These are phyloP conservation scores for Annona squamosa DNA, from an alignment of 164 flowering plant genomes.

Conservation along the genomic window DNA sequence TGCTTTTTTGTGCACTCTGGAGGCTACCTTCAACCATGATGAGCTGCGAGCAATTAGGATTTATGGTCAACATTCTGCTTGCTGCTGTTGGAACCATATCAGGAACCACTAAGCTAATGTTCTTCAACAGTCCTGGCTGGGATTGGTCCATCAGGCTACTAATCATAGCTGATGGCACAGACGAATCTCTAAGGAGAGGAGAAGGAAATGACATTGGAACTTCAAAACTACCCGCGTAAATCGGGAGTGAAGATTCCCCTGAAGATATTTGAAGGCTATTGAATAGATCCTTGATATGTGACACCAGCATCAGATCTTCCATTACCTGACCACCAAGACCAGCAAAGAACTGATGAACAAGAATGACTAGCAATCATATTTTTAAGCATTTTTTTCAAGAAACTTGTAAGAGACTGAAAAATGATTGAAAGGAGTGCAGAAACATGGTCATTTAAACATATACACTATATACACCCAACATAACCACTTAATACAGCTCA, in stretches of 20 bases:
- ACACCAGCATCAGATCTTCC: conserved; percentile 41
- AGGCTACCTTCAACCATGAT: conserved; percentile 16
- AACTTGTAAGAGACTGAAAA: neutral
- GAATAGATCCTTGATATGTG: conserved; percentile 37
- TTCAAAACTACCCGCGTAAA: conserved; percentile 11
- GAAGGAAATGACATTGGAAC: conserved; percentile 20
- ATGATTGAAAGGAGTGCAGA: neutral
- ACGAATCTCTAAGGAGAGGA: conserved; percentile 16
- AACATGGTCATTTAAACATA: too few species aligned
- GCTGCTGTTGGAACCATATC: conserved; percentile 7
- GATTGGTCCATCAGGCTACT: neutral
- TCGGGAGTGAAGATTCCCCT: conserved; percentile 8
- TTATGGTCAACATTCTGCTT: conserved; percentile 9
- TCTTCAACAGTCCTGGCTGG: conserved; percentile 10
- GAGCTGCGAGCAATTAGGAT: conserved; percentile 12
- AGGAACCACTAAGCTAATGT: conserved; percentile 16
- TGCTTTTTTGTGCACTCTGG: conserved; percentile 14
- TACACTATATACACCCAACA: neutral
- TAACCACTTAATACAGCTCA: neutral
- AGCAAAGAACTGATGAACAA: neutral
- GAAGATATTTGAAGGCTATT: conserved; percentile 17
- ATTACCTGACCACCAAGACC: conserved; percentile 34
- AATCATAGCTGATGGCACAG: conserved; percentile 19
- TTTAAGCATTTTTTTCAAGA: neutral
- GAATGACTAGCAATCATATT: too few species aligned